phyloP scores from a whole-genome alignment of 768 basidiomycete species.

The Suillus fuscotomentosus region DNA sequence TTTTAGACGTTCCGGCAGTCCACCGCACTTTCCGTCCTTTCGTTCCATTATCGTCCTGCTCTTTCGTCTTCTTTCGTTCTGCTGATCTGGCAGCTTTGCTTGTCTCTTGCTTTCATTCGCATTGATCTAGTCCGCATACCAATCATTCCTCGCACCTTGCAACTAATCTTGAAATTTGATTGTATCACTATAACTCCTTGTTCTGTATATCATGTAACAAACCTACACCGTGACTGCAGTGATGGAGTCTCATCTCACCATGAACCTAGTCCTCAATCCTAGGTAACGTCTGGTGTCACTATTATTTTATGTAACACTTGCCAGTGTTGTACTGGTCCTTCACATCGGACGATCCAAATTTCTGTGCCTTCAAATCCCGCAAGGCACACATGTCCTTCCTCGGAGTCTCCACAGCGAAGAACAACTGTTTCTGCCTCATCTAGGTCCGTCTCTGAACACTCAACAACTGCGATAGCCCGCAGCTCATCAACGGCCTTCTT shows the following conservation, averaged over 20 bases:
- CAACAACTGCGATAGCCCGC: conserved; percentile 34
- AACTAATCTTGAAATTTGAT: neutral
- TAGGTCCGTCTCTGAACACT: conserved; percentile 16
- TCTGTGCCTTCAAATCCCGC: conserved; percentile 45
- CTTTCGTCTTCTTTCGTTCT: neutral
- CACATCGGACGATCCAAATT: conserved; percentile 60
- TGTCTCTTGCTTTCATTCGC: conserved; percentile 9
- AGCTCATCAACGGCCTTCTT: conserved; percentile 45
- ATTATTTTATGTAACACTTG: conserved; percentile 41
- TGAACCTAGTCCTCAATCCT: neutral
- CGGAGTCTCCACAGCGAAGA: conserved; percentile 21
- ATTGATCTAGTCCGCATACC: conserved; percentile 13
- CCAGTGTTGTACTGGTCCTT: conserved; percentile 63
- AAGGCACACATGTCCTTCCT: conserved; percentile 27
- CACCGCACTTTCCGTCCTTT: neutral
- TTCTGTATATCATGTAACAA: neutral
- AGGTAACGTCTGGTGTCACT: neutral
- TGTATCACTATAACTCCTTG: neutral
- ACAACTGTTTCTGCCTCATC: conserved; percentile 27
- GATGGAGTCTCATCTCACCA: neutral
- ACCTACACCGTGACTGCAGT: neutral
- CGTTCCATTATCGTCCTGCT: conserved; percentile 1
- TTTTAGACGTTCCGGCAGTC: neutral
- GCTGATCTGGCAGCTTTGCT: neutral
- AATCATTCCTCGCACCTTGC: conserved; percentile 1